A percentile compares a stretch with the other conserved stretches of the same genome.
Evolutionary conservation across 148 eudicot genomes (phyloP).

Genomic region (Persicaria maculosa): DNA sequence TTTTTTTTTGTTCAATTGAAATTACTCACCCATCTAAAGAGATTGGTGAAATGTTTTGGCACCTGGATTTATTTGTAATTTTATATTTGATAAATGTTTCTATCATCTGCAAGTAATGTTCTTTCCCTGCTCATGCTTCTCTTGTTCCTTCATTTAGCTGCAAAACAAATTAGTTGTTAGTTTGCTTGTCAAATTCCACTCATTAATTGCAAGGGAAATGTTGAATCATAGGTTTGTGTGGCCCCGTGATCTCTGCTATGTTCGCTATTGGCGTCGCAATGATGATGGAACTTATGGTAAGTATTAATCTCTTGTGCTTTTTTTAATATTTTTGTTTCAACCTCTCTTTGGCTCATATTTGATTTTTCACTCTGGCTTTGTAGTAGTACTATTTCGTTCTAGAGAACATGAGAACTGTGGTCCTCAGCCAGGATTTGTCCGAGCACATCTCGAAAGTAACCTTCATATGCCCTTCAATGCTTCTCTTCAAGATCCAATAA

Average conservation of each 20-base stretch:
- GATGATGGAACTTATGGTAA: slow-evolving; percentile 97
- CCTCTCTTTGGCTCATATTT: neutral
- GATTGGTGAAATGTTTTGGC: neutral
- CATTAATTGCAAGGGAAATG: neutral
- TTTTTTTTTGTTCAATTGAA: neutral
- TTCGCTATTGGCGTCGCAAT: slow-evolving; percentile 98
- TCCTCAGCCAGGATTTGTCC: slow-evolving; percentile 89
- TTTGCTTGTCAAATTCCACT: neutral
- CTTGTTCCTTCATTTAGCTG: neutral
- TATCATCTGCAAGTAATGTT: neutral
- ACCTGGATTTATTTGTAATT: neutral
- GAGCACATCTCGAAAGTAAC: slow-evolving; percentile 89
- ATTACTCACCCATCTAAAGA: neutral
- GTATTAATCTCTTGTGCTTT: slow-evolving; percentile 11
- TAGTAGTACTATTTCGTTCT: slow-evolving; percentile 85
- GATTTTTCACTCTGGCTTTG: slow-evolving; percentile 19
- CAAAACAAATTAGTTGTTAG: neutral
- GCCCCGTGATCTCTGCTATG: slow-evolving; percentile 98
- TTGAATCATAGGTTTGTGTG: slow-evolving; percentile 59
- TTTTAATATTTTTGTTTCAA: slow-evolving; percentile 4
- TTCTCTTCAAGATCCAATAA: neutral
- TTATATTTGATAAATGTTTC: neutral
- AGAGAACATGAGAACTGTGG: slow-evolving; percentile 89
- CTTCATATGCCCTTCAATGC: slow-evolving; percentile 15
- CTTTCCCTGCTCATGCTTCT: neutral